phyloP scores from a whole-genome alignment of 2,329 filamentous ascomycete species.

The Cercospora janseana region DNA sequence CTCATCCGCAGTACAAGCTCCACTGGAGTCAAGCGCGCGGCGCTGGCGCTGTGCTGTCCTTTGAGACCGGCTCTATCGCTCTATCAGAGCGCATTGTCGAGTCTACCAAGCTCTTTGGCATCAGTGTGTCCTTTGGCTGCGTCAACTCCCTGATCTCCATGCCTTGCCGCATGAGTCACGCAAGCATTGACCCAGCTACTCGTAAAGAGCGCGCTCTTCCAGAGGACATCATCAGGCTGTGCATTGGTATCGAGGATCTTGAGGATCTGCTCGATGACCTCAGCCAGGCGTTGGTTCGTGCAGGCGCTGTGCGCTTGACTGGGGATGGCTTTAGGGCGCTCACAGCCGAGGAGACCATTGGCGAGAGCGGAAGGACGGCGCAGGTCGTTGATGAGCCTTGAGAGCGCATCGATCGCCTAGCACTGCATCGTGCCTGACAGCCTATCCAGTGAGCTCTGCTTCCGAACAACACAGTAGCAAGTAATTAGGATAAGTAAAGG shows the following conservation, averaged over 20 bases:
- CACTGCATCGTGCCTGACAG: background rate
- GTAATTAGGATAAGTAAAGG: no score
- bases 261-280: conserved; percentile 92
- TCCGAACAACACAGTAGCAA: no score
- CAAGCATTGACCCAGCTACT: conserved; percentile 95
- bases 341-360: conserved; percentile 29
- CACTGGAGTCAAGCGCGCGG: conserved; percentile 95
- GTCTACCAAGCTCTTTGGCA: conserved; percentile 85
- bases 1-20: conserved; percentile 92
- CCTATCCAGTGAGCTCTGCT: background rate
- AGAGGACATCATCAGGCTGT: conserved; percentile 92
- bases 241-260: conserved; percentile 92
- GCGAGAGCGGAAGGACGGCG: conserved; percentile 34
- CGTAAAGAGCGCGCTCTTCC: conserved; percentile 85
- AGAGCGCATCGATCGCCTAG: conserved; percentile 7
- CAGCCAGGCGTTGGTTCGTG: conserved; percentile 85
- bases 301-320: conserved; percentile 84
- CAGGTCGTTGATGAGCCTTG: conserved; percentile 40
- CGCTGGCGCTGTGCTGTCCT: conserved; percentile 89
- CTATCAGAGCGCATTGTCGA: conserved; percentile 93
- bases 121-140: conserved; percentile 95
- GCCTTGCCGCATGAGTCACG: conserved; percentile 99
- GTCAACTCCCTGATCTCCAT: conserved; percentile 99
- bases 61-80: conserved; percentile 84
- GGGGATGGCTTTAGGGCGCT: conserved; percentile 68